Evolutionary conservation across 2,329 filamentous ascomycete genomes (phyloP).

Genomic region (Sclerotinia sclerotiorum): DNA sequence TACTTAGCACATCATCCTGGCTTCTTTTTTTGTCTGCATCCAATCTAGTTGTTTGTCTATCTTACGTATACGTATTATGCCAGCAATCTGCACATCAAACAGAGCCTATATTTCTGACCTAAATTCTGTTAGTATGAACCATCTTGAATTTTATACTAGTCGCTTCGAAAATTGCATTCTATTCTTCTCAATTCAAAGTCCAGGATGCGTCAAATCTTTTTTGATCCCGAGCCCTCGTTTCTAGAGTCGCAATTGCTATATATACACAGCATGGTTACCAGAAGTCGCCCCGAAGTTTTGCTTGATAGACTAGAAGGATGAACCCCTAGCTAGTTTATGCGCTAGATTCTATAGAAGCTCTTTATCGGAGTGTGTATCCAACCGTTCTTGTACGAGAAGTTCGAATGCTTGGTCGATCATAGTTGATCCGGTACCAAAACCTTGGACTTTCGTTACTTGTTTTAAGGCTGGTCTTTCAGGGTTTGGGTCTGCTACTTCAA

Average conservation of each 20-base stretch:
- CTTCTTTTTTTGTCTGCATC: conserved; percentile 21
- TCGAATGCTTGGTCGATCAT: conserved; percentile 48
- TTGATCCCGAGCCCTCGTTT: conserved; percentile 13
- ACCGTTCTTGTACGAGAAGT: conserved; percentile 43
- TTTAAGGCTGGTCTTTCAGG: conserved; percentile 37
- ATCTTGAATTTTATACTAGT: background rate
- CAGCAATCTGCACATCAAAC: conserved; percentile 14
- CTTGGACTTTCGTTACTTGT: conserved; percentile 45
- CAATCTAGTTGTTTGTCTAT: conserved; percentile 44
- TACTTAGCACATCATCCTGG: conserved; percentile 22
- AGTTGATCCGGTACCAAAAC: conserved; percentile 48
- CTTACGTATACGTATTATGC: conserved; percentile 13
- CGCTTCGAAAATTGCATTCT: conserved; percentile 17
- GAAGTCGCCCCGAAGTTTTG: conserved; percentile 48
- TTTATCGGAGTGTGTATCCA: conserved; percentile 40
- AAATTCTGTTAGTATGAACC: background rate
- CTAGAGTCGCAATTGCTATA: conserved; percentile 44
- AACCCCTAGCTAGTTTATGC: conserved; percentile 43
- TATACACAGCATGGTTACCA: conserved; percentile 45
- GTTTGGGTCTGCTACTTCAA: conserved; percentile 43
- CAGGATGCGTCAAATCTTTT: background rate
- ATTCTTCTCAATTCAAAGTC: conserved; percentile 1
- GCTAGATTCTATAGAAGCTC: conserved; percentile 44
- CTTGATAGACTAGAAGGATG: conserved; percentile 45
- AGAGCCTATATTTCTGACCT: conserved; percentile 8